Conservation (phyloP, 768 basidiomycete species). For the Calocybe indica region DNA sequence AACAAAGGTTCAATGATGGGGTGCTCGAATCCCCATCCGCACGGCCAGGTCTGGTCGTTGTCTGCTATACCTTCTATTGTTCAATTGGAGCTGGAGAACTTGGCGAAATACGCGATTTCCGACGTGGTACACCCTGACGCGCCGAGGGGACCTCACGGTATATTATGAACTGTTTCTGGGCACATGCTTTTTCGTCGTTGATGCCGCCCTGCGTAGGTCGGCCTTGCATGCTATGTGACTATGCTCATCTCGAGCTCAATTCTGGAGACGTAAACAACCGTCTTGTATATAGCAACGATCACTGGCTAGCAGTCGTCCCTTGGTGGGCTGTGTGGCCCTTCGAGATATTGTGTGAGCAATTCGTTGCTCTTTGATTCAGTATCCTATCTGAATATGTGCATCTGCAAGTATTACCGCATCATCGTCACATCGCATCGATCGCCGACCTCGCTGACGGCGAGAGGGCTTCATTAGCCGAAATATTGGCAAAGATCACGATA, state of each 20-base stretch:
- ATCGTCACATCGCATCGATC: slow-evolving; percentile 73
- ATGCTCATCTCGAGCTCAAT: slow-evolving; percentile 59
- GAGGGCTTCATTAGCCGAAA: slow-evolving; percentile 54
- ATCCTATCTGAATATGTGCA: slow-evolving; percentile 3
- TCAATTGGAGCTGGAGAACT: slow-evolving; percentile 54
- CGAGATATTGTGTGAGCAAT: slow-evolving; percentile 63
- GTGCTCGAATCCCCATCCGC: slow-evolving; percentile 91
- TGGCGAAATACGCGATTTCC: slow-evolving; percentile 42
- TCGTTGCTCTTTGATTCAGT: background rate
- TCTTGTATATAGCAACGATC: slow-evolving; percentile 62
- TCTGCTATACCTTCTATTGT: slow-evolving; percentile 68
- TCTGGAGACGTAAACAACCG: slow-evolving; percentile 42
- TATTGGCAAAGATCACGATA: slow-evolving; percentile 58
- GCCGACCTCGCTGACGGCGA: slow-evolving; percentile 55
- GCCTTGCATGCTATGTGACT: slow-evolving; percentile 76
- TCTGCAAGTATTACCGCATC: slow-evolving; percentile 62
- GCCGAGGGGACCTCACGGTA: slow-evolving; percentile 49
- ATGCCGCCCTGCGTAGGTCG: slow-evolving; percentile 26
- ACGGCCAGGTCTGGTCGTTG: slow-evolving; percentile 85
- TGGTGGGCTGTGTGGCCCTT: slow-evolving; percentile 98
- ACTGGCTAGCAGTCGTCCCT: slow-evolving; percentile 83
- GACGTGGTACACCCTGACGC: slow-evolving; percentile 32
- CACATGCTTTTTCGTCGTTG: background rate
- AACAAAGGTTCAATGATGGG: slow-evolving; percentile 96
- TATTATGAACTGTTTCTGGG: background rate